Conservation (phyloP, 1,139 yeast genomes). For the Candida tropicalis region DNA sequence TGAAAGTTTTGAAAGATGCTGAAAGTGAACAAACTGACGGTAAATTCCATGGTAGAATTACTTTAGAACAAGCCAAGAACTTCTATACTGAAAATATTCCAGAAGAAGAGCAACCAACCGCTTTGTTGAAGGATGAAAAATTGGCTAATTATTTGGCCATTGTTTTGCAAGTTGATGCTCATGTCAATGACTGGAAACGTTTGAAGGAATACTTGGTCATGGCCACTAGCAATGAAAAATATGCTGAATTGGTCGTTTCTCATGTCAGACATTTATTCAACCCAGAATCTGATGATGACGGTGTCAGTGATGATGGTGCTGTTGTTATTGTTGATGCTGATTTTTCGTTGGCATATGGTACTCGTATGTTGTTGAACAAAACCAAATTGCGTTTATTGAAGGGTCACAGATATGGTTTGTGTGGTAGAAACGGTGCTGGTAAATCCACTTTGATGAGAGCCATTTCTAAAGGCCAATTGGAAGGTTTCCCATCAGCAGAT, state of each 20-base stretch:
- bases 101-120: constrained; percentile 22
- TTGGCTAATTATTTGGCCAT: constrained; percentile 50
- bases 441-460: constrained; percentile 97
- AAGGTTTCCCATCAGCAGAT: constrained; percentile 93
- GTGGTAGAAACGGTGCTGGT: constrained; percentile 99
- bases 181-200: constrained; percentile 89
- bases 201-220: constrained; percentile 54
- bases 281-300: constrained; percentile 60
- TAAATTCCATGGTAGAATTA: constrained; percentile 74
- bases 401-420: constrained; percentile 96
- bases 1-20: constrained; percentile 79
- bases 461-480: constrained; percentile 94
- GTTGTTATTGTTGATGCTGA: constrained; percentile 90
- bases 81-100: constrained; percentile 42
- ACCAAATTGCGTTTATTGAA: constrained; percentile 83
- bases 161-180: constrained; percentile 71
- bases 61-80: constrained; percentile 54
- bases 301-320: constrained; percentile 66
- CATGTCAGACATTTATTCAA: constrained; percentile 67
- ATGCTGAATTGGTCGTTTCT: constrained; percentile 50
- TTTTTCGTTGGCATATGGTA: constrained; percentile 95
- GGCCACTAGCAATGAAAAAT: constrained; percentile 22
- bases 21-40: constrained; percentile 67
- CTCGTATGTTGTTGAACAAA: constrained; percentile 94
- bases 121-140: constrained; percentile 25